These are phyloP conservation scores for Fusarium equiseti DNA, from an alignment of 2,329 filamentous ascomycete species.

Conservation along the genomic window DNA sequence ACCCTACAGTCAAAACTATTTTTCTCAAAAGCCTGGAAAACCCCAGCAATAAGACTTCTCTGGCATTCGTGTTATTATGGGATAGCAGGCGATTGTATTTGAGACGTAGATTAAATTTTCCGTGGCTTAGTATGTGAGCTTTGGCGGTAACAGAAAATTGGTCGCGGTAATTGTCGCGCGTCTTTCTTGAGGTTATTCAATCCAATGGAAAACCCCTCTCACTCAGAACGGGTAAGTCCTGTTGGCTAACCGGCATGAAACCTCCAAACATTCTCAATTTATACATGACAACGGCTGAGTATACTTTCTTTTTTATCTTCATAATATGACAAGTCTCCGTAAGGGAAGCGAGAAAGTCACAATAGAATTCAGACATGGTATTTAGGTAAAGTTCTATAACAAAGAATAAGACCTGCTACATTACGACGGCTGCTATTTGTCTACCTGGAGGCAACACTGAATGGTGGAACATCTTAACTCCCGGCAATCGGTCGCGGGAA, in stretches of 20 bases:
- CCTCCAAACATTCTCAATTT: too few species aligned
- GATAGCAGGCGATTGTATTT: not conserved
- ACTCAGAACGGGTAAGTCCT: fast-evolving
- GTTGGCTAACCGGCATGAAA: fast-evolving
- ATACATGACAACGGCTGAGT: not conserved
- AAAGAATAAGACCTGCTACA: not conserved
- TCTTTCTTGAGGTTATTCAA: too few species aligned
- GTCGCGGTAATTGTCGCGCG: not conserved
- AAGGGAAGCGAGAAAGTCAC: not conserved
- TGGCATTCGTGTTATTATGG: fast-evolving
- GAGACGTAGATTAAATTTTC: not conserved
- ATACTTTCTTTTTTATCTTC: not conserved
- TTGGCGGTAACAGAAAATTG: not conserved
- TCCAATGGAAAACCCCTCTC: fast-evolving
- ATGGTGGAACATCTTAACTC: not conserved
- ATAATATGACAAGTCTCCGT: too few species aligned
- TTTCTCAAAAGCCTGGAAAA: not conserved
- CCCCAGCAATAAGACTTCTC: not conserved
- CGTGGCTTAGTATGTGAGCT: not conserved
- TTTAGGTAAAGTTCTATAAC: not conserved
- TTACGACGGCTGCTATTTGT: too few species aligned
- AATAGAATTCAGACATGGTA: too few species aligned
- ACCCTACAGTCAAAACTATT: not conserved
- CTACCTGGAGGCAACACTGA: too few species aligned
- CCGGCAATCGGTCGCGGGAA: too few species aligned